phyloP scores from a whole-genome alignment of 1,284 basidiomycete species.

The Clitocybe nebularis region DNA sequence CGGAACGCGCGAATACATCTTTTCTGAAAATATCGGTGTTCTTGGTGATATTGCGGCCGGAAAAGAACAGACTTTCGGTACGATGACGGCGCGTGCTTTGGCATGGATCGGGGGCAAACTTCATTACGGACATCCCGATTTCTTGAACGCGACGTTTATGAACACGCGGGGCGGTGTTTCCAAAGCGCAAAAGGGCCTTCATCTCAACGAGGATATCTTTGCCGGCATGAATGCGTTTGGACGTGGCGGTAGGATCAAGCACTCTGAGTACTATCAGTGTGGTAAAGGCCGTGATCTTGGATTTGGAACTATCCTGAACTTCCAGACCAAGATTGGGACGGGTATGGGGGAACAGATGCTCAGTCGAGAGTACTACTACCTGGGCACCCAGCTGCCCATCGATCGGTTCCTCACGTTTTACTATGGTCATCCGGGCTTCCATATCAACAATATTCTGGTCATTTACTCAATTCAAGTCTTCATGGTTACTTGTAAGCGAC shows the following conservation, averaged over 20 bases:
- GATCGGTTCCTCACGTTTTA: conserved; percentile 99
- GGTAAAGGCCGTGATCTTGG: conserved; percentile 99
- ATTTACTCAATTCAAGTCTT: conserved; percentile 96
- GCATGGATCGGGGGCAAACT: conserved; percentile 99
- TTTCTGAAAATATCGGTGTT: conserved; percentile 99
- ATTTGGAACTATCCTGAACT: conserved; percentile 98
- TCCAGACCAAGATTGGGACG: conserved; percentile 99
- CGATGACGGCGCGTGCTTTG: conserved; percentile 92
- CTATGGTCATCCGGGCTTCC: conserved; percentile 99
- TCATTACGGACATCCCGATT: conserved; percentile 99
- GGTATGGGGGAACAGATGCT: conserved; percentile 99
- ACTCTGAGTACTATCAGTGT: conserved; percentile 98
- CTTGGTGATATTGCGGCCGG: conserved; percentile 98
- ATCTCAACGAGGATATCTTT: conserved; percentile 99
- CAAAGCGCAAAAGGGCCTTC: conserved; percentile 98
- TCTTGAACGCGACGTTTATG: conserved; percentile 98
- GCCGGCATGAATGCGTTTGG: conserved; percentile 99
- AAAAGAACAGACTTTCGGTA: conserved; percentile 99
- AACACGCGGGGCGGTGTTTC: conserved; percentile 97
- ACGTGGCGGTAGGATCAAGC: conserved; percentile 98
- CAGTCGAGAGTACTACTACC: conserved; percentile 98
- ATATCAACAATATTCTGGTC: conserved; percentile 99
- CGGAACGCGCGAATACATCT: conserved; percentile 99
- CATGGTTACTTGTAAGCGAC: conserved; percentile 76
- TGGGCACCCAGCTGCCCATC: conserved; percentile 96